phyloP scores from a whole-genome alignment of 1,139 yeast genomes.

The Saccharomycopsis phalli region DNA sequence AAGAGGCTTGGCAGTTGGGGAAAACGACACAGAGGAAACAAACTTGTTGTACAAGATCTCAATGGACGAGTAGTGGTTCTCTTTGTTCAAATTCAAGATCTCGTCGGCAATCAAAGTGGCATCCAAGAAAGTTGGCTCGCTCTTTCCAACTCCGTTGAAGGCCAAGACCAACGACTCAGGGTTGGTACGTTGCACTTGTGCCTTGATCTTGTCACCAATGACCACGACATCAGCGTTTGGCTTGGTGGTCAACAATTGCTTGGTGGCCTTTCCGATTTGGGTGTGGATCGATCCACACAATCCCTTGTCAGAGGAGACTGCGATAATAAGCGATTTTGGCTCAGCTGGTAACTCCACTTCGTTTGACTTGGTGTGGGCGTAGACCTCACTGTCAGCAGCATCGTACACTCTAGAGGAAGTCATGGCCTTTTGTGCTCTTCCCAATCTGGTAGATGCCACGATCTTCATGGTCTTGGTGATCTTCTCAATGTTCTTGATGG shows the following conservation, averaged over 20 bases:
- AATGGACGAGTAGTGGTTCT: constrained; percentile 55
- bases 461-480: constrained; percentile 99
- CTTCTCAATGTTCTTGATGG: constrained; percentile 97
- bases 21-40: constrained; percentile 80
- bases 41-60: constrained; percentile 85
- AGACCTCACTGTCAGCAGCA: constrained; percentile 71
- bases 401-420: constrained; percentile 79
- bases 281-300: constrained; percentile 98
- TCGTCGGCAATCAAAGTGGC: constrained; percentile 85
- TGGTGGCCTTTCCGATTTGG: constrained; percentile 83
- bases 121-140: constrained; percentile 89
- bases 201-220: constrained; percentile 89
- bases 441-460: constrained; percentile 95
- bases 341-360: constrained; percentile 37
- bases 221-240: constrained; percentile 77
- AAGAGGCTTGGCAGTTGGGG: constrained; percentile 65
- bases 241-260: constrained; percentile 47
- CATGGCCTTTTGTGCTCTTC: constrained; percentile 96
- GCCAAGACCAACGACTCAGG: constrained; percentile 61
- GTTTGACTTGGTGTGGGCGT: constrained; percentile 71
- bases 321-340: constrained; percentile 66
- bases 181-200: constrained; percentile 79
- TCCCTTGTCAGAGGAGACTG: constrained; percentile 95
- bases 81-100: constrained; percentile 54
- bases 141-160: constrained; percentile 89